Conservation (phyloP, 345 rosid species). For the Corymbia maculata region DNA sequence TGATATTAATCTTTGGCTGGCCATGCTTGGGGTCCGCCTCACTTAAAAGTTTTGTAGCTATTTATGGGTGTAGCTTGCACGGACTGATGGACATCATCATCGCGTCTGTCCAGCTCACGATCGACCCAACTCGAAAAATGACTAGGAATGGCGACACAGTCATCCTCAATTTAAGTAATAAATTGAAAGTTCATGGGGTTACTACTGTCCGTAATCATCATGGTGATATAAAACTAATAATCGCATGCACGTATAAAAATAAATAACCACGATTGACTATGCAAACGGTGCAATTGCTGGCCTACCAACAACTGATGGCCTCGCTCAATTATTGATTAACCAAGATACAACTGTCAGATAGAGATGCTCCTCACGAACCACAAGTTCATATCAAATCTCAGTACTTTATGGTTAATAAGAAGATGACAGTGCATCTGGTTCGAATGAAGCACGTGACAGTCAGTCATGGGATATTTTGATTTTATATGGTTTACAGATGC, state of each 20-base stretch:
- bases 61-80: not conserved
- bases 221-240: not conserved
- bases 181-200: not conserved
- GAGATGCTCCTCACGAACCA: not conserved
- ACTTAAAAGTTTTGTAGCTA: not conserved
- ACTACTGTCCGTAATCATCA: not conserved
- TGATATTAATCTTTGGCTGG: not conserved
- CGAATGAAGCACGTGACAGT: not conserved
- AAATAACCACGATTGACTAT: not conserved
- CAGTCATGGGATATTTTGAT: not conserved
- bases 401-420: not conserved
- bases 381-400: not conserved
- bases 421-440: not conserved
- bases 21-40: not conserved
- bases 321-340: not conserved
- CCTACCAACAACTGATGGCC: not conserved
- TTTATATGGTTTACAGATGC: not conserved
- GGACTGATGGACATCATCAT: not conserved
- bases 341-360: not conserved
- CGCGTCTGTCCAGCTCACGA: not conserved
- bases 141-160: not conserved
- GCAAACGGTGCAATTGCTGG: not conserved
- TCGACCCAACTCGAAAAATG: not conserved
- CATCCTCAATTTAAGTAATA: not conserved
- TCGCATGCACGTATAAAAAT: not conserved